Evolutionary conservation across 2,329 filamentous ascomycete genomes (phyloP), one percentile per base, ranked within the genome.

Genomic region (Fusarium sublunatum): DNA sequence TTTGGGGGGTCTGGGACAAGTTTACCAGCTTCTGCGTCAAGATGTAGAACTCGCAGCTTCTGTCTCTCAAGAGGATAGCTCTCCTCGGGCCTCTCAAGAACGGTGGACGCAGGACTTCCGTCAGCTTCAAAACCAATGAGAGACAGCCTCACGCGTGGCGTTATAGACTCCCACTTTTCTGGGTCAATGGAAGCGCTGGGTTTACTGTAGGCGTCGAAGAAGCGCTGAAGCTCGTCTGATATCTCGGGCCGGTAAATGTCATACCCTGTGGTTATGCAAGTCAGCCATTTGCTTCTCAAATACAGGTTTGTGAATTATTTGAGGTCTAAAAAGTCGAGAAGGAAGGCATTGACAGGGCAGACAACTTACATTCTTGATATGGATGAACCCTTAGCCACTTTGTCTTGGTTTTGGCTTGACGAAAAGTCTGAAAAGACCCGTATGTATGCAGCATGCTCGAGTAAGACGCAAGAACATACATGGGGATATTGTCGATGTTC

Each of bases 381-480:
- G 41, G 41, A 11, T 38, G 41, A 5, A 52, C 31, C 8, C 49
- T 24, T 15, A 52, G 49, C 41, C 41, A 47, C 10, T 52, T 52
- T 15, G 7, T 26, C n/a, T 36, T 34, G 7, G 31, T 35, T 15
- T 8, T 26, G 3, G 43, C 43, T 12, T 13, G 13, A 2, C 31
- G 25, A 5, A 52, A 52, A 9, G 41, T 36, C 6, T 52, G 41
- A 3, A 52, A 38, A 6, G 41, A 34, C 10, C 49, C 25, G 9
- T 52, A 35, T 0, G 45, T 41, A 2, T 53, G 51, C 11, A 53
- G 7, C 46, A 32, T 39, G 13, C 35, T 52, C 1, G 52, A 55
- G n/a, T 53, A 55, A 2, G 47, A 43, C 6, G 47, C 47, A 19
- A 53, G 15, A 13, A 55, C 26, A 12, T 55, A 44, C 4, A 51